Evolutionary conservation across 129 eudicot species (phyloP), one percentile per base, ranked within the genome.

Genomic region (Pulicaria dysenterica): DNA sequence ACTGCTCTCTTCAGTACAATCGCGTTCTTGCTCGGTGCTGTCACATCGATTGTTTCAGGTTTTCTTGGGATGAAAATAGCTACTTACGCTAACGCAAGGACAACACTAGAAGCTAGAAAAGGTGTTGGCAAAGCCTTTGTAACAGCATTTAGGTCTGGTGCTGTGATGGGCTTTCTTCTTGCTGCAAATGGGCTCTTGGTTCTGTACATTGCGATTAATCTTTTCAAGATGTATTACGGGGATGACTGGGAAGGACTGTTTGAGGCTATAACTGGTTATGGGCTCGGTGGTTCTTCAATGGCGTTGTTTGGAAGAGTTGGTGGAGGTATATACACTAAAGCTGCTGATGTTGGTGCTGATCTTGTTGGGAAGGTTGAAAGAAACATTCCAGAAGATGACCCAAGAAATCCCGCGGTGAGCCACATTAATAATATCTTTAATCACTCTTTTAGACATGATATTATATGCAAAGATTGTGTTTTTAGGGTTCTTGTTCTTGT

Each of bases 11-110:
- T 91, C 75, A 91, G 97, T 73, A 91, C 92, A 1, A 67, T 88
- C 7, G 83, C 97, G 16, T 91, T 91, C 51, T 9, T 91, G 63
- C 95, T 91, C 31, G 97, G 97, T 38, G 97, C 97, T 34, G 34
- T 91, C 63, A 88, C 97, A 42, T 91, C 97, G 3, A 78, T 91
- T 5, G 12, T 91, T 8, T 88, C 97, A 7, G 97, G 97, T 34
- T 91, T 88, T 72, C 95, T 91, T 3, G 97, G 97, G 37, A 91
- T 91, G 97, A 91, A 91, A 80, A 87, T 88, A 74, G 96, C 96
- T 3, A 89, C 96, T 71, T 88, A 85, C 14, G 95, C 95, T 4
- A 88, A 88, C 54, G 95, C 95, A 46, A 76, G 95, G 71, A 88
- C 95, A 11, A 88, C 95, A 0, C 56, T 88, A 53, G 91, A 88